Conservation (phyloP, 2,329 filamentous ascomycete genomes). For the Xylariaceae sp. region DNA sequence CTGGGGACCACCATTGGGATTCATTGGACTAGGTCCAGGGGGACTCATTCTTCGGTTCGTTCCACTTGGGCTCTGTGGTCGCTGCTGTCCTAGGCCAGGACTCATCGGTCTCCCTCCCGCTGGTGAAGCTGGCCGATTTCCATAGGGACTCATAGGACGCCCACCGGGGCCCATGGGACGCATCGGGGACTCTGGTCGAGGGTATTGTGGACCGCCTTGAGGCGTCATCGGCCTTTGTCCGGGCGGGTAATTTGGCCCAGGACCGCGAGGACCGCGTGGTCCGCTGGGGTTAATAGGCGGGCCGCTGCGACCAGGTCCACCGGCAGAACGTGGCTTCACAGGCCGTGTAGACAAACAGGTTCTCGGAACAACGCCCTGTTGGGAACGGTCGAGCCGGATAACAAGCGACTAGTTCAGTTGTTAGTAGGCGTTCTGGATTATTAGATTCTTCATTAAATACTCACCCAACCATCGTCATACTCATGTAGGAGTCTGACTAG, state of each 20-base stretch:
- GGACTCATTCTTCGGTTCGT: conserved; percentile 46
- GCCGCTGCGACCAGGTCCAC: conserved; percentile 50
- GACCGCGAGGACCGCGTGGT: conserved; percentile 37
- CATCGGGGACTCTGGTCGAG: conserved; percentile 42
- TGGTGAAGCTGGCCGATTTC: conserved; percentile 27
- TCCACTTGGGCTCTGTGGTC: conserved; percentile 47
- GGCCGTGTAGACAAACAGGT: conserved; percentile 92
- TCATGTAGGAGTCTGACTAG: conserved; percentile 89
- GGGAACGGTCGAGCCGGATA: conserved; percentile 83
- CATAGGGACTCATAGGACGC: conserved; percentile 32
- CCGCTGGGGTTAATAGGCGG: conserved; percentile 54
- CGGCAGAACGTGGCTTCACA: conserved; percentile 76
- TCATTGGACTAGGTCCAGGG: conserved; percentile 52
- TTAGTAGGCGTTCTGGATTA: conserved; percentile 30
- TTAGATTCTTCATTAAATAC: conserved; percentile 39
- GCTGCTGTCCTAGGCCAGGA: conserved; percentile 46
- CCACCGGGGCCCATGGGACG: conserved; percentile 32
- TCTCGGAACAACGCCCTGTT: conserved; percentile 90
- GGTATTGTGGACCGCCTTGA: conserved; percentile 29
- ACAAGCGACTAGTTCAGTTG: conserved; percentile 71
- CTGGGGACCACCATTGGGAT: conserved; percentile 39
- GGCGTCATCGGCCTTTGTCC: conserved; percentile 46
- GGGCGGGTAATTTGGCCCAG: conserved; percentile 38
- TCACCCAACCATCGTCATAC: conserved; percentile 98
- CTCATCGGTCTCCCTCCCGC: conserved; percentile 34